Percentiles rank a stretch among this genome's conserved stretches.
Evolutionary conservation across 768 basidiomycete species (phyloP).

Genomic region (Russula earlei): DNA sequence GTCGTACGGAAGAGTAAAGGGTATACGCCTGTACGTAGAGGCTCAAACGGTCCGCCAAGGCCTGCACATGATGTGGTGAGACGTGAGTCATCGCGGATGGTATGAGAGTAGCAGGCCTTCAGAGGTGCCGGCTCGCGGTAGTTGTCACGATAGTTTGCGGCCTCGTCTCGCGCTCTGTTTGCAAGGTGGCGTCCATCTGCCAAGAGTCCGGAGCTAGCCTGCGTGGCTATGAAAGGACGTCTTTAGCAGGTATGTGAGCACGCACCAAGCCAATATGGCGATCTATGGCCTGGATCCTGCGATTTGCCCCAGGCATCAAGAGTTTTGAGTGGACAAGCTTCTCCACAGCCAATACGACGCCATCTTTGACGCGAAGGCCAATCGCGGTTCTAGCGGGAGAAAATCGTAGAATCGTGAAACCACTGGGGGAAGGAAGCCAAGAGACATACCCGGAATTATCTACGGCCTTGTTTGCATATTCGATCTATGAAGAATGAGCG

Average conservation of each 20-base stretch:
- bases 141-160: constrained; percentile 55
- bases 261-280: constrained; percentile 85
- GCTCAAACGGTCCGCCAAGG: constrained; percentile 67
- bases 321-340: constrained; percentile 95
- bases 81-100: not conserved
- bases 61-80: constrained; percentile 29
- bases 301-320: constrained; percentile 84
- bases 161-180: constrained; percentile 79
- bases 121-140: constrained; percentile 70
- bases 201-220: constrained; percentile 90
- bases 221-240: not conserved
- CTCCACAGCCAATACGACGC: constrained; percentile 94
- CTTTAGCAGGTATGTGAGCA: not conserved
- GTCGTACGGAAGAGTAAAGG: constrained; percentile 94
- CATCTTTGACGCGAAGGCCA: constrained; percentile 89
- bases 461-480: constrained; percentile 97
- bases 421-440: not conserved
- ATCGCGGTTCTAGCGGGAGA: constrained; percentile 70
- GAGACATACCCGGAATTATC: constrained; percentile 85
- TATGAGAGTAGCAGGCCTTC: constrained; percentile 44
- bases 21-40: constrained; percentile 94
- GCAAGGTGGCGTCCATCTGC: constrained; percentile 89
- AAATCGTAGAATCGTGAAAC: not conserved
- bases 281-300: constrained; percentile 89
- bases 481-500: constrained; percentile 48